These are phyloP conservation scores for Lasiosphaeris hirsuta DNA, from an alignment of 495 filamentous ascomycete genomes.

Conservation along the genomic window DNA sequence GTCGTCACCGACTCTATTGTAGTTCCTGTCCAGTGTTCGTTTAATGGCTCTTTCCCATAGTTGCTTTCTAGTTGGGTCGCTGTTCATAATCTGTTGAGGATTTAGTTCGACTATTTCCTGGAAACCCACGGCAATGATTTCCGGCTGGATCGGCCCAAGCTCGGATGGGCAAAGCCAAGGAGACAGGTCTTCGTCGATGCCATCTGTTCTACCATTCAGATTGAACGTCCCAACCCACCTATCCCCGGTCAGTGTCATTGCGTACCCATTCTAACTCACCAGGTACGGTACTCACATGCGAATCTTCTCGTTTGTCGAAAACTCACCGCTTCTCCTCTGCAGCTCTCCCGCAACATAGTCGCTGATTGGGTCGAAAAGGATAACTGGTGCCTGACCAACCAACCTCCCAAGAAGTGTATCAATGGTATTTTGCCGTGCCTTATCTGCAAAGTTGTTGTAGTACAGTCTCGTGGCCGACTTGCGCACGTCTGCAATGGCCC, in stretches of 20 bases:
- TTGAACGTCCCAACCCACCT: slow-evolving; percentile 94
- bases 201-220: slow-evolving; percentile 77
- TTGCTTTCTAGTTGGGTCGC: slow-evolving; percentile 80
- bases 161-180: slow-evolving; percentile 71
- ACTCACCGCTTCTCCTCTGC: slow-evolving; percentile 53
- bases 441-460: slow-evolving; percentile 96
- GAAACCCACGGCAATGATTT: slow-evolving; percentile 86
- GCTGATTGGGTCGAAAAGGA: slow-evolving; percentile 90
- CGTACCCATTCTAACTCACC: background rate
- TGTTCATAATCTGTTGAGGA: slow-evolving; percentile 99
- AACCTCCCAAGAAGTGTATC: slow-evolving; percentile 84
- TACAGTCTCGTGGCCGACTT: slow-evolving; percentile 93
- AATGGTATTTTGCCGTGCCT: slow-evolving; percentile 88
- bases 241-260: slow-evolving; percentile 35
- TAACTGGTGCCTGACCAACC: slow-evolving; percentile 76
- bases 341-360: slow-evolving; percentile 80
- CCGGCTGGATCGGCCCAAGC: slow-evolving; percentile 55
- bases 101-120: slow-evolving; percentile 97
- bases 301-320: slow-evolving; percentile 47
- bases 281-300: slow-evolving; percentile 36
- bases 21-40: slow-evolving; percentile 67
- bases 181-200: slow-evolving; percentile 74
- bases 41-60: slow-evolving; percentile 83
- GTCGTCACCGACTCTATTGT: slow-evolving; percentile 57
- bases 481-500: slow-evolving; percentile 88